Conservation (phyloP, 1,284 basidiomycete species). For the Leccinum griseonigrum region DNA sequence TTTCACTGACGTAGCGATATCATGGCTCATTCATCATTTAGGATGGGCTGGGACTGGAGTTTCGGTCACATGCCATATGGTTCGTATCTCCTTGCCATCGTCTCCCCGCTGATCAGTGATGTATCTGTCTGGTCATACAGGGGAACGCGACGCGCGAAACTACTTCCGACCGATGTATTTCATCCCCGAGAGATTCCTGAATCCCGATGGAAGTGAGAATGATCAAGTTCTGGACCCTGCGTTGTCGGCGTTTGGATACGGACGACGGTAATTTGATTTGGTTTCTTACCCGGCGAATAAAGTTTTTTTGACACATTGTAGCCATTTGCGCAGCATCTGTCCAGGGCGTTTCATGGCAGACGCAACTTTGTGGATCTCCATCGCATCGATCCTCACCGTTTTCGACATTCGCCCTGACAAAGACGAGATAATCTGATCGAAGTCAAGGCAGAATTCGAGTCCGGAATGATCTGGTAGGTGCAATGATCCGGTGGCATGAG, state of each 20-base stretch:
- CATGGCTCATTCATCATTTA: conserved; percentile 16
- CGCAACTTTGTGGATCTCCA: too few relatives aligned
- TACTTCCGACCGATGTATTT: conserved; percentile 43
- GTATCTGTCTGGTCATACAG: conserved; percentile 16
- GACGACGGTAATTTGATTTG: conserved; percentile 38
- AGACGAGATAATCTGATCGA: too few relatives aligned
- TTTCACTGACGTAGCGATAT: neutral
- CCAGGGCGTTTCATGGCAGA: too few relatives aligned
- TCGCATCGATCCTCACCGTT: too few relatives aligned
- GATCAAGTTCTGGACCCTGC: conserved; percentile 38
- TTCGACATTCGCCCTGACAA: too few relatives aligned
- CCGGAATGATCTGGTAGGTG: too few relatives aligned
- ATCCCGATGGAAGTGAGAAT: conserved; percentile 30
- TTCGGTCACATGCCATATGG: conserved; percentile 53
- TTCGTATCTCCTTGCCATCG: conserved; percentile 11
- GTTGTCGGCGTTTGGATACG: conserved; percentile 47
- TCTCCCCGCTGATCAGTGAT: neutral
- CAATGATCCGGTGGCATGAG: too few relatives aligned
- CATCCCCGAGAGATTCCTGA: conserved; percentile 46
- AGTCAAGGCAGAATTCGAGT: too few relatives aligned
- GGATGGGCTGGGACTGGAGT: conserved; percentile 53
- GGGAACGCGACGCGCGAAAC: conserved; percentile 42
- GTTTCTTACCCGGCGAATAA: too few relatives aligned
- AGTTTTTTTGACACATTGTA: too few relatives aligned
- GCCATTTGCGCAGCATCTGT: too few relatives aligned